Evolutionary conservation across 805 yeast species (phyloP).

Genomic region (Limtongia smithiae): DNA sequence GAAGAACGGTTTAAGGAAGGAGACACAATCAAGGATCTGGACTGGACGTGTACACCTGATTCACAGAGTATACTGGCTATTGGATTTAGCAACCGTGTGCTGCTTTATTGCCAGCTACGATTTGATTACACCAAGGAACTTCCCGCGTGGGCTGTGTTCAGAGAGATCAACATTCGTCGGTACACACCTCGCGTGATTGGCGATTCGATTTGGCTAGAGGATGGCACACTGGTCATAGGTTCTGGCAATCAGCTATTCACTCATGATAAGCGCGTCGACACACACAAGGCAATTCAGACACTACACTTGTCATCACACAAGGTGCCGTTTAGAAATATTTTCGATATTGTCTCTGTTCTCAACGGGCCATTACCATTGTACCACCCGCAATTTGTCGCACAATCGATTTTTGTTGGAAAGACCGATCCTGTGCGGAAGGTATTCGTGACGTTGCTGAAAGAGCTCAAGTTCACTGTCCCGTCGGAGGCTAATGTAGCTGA

Average conservation of each 20-base stretch:
- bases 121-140: slow-evolving; percentile 81
- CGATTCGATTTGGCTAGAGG: slow-evolving; percentile 80
- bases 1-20: slow-evolving; percentile 41
- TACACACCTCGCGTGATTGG: slow-evolving; percentile 79
- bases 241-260: slow-evolving; percentile 86
- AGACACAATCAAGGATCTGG: slow-evolving; percentile 59
- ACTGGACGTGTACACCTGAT: slow-evolving; percentile 74
- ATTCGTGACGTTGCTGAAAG: slow-evolving; percentile 50
- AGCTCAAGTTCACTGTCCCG: slow-evolving; percentile 52
- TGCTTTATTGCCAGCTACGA: slow-evolving; percentile 74
- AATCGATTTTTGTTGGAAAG: slow-evolving; percentile 63
- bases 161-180: slow-evolving; percentile 63
- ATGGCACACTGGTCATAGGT: slow-evolving; percentile 77
- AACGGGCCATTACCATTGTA: slow-evolving; percentile 89
- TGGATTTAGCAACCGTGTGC: slow-evolving; percentile 63
- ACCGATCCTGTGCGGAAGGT: slow-evolving; percentile 53
- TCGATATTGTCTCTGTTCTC: slow-evolving; percentile 68
- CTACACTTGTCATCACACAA: slow-evolving; percentile 55
- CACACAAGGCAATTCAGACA: slow-evolving; percentile 50
- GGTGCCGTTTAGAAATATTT: slow-evolving; percentile 41
- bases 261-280: slow-evolving; percentile 65
- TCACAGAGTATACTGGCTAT: slow-evolving; percentile 73
- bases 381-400: slow-evolving; percentile 85
- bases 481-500: slow-evolving; percentile 40
- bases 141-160: slow-evolving; percentile 74